Percentiles rank a stretch among this genome's conserved stretches.
Evolutionary conservation across 1,284 basidiomycete genomes (phyloP).

Genomic region (Marasmius oreades): DNA sequence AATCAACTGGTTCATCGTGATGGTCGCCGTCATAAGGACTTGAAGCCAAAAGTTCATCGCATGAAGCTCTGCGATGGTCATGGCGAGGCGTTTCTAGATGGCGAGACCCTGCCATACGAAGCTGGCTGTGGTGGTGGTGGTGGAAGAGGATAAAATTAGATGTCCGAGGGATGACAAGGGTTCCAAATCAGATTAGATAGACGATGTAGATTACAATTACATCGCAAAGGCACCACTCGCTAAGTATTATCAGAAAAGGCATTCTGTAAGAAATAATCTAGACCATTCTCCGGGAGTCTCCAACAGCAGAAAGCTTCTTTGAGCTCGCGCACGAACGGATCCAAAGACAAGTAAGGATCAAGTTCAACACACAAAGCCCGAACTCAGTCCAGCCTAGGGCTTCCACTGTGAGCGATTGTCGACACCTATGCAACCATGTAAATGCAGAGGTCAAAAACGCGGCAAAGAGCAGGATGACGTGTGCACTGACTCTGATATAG

Average conservation of each 20-base stretch:
- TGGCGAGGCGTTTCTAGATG: constrained; percentile 1
- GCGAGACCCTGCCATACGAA: not conserved
- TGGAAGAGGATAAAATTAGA: not conserved
- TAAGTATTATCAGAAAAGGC: too few relatives aligned
- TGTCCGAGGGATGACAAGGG: too few relatives aligned
- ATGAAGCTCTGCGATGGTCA: constrained; percentile 25
- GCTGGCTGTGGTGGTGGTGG: not conserved
- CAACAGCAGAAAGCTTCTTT: constrained; percentile 10
- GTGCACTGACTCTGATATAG: constrained; percentile 47
- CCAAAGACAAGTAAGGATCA: constrained; percentile 61
- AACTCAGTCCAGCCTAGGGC: constrained; percentile 74
- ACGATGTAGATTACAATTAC: not conserved
- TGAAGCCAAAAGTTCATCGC: constrained; percentile 19
- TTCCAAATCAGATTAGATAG: too few relatives aligned
- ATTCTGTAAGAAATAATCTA: constrained; percentile 1
- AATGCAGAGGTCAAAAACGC: not conserved
- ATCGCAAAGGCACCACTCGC: too few relatives aligned
- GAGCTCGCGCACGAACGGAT: constrained; percentile 38
- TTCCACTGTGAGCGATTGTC: constrained; percentile 67
- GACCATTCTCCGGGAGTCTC: constrained; percentile 39
- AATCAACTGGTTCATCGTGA: constrained; percentile 15
- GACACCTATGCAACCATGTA: constrained; percentile 41
- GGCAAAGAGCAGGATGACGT: not conserved
- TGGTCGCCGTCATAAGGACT: constrained; percentile 12
- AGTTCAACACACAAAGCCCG: constrained; percentile 56